phyloP scores from a whole-genome alignment of 768 basidiomycete species.

The Sarcodon sp. region DNA sequence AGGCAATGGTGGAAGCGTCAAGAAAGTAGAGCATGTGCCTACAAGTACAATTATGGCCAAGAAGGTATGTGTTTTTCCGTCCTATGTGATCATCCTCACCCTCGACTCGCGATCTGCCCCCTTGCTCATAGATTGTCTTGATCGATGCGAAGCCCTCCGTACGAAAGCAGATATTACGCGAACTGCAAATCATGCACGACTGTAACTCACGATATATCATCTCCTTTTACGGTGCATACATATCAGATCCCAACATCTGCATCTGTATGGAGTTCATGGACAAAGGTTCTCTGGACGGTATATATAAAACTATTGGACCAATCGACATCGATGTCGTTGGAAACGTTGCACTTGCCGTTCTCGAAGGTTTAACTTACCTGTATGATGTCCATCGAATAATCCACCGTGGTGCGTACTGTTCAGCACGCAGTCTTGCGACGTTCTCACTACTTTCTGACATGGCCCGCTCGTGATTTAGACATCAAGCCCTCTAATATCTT shows the following conservation, averaged over 20 bases:
- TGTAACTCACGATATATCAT: conserved; percentile 91
- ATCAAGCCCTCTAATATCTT: conserved; percentile 99
- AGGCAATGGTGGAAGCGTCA: conserved; percentile 96
- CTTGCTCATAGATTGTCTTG: conserved; percentile 61
- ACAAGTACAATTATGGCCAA: conserved; percentile 94
- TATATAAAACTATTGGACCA: conserved; percentile 92
- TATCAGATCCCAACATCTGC: conserved; percentile 96
- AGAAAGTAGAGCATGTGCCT: conserved; percentile 87
- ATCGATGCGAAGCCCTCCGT: conserved; percentile 96
- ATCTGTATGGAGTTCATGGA: conserved; percentile 98
- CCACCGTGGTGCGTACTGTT: conserved; percentile 67
- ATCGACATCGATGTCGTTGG: conserved; percentile 90
- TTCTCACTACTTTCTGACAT: too few relatives aligned
- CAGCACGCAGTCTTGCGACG: too few relatives aligned
- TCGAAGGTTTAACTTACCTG: conserved; percentile 91
- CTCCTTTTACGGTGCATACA: conserved; percentile 93
- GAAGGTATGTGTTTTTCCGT: conserved; percentile 53
- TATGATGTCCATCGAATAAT: conserved; percentile 98
- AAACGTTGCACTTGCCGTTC: conserved; percentile 87
- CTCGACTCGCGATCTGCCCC: conserved; percentile 1
- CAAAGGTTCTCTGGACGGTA: conserved; percentile 86
- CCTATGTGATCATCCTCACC: conserved; percentile 1
- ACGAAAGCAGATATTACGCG: conserved; percentile 93
- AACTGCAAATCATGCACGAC: conserved; percentile 98
- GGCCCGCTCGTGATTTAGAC: conserved; percentile 32